Percentiles rank a stretch among this genome's conserved stretches.
Evolutionary conservation across 768 basidiomycete genomes (phyloP).

Genomic region (Sarcodon sp.): DNA sequence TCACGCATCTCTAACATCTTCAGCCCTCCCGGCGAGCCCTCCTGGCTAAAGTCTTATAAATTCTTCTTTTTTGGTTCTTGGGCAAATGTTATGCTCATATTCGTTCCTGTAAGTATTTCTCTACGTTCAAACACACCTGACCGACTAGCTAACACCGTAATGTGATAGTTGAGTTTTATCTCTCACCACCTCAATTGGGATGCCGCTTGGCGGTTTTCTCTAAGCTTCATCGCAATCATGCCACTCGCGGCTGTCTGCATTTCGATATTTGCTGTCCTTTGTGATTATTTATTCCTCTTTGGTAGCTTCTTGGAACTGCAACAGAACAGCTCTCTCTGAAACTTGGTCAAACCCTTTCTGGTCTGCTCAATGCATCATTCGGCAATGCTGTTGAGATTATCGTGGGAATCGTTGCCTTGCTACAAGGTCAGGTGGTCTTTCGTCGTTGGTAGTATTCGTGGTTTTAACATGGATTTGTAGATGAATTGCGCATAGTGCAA

Average conservation of each 20-base stretch:
- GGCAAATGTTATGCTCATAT: constrained; percentile 67
- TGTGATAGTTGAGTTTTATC: constrained; percentile 32
- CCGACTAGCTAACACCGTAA: too few relatives aligned
- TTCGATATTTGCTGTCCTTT: too few relatives aligned
- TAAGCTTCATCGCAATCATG: constrained; percentile 74
- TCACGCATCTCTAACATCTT: constrained; percentile 26
- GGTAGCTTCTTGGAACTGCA: not conserved
- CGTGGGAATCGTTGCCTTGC: constrained; percentile 74
- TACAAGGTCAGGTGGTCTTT: constrained; percentile 39
- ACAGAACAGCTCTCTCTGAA: not conserved
- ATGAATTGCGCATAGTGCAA: constrained; percentile 80
- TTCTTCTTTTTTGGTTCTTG: constrained; percentile 56
- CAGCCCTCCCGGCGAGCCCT: constrained; percentile 52
- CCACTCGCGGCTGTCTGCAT: constrained; percentile 70
- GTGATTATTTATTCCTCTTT: too few relatives aligned
- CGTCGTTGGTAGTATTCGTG: too few relatives aligned
- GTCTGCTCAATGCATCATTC: constrained; percentile 76
- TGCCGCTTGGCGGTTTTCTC: constrained; percentile 57
- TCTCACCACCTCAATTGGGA: constrained; percentile 64
- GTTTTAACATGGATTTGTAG: constrained; percentile 18
- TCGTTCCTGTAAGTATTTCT: constrained; percentile 36
- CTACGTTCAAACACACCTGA: too few relatives aligned
- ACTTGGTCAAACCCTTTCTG: constrained; percentile 69
- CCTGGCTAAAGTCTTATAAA: constrained; percentile 40
- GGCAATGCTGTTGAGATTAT: constrained; percentile 85